Base-by-base conservation (phyloP, 2,329 filamentous ascomycete species). In the Bimuria novae-zelandiae region DNA sequence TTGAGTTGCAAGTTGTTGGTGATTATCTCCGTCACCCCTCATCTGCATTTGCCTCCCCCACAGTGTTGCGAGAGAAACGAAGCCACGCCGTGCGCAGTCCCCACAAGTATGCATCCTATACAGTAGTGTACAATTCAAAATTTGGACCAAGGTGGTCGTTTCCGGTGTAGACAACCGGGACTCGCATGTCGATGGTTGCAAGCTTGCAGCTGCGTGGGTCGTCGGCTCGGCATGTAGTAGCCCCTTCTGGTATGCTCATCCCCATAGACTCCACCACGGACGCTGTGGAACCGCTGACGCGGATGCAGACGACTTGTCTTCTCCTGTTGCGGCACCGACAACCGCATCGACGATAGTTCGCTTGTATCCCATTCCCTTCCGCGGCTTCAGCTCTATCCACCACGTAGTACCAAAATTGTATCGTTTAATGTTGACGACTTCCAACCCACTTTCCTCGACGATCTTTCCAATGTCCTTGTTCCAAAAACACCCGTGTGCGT, bases 401-500 rank as follows among this genome's bases (percentile, higher is more conserved):
- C 76, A 80, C 14, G 76, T 79, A 11, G 79, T 81, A 27, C 79
- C 79, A 55, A 80, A 70, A 57, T 80, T 76, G 59, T 75, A 73
- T 54, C 79, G 71, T 59, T 72, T 71, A 55, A 79, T 73, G 14
- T 68, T 61, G 10, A 79, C 76, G 3, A 81, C 70, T 53, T 80
- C 77, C 40, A 81, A 60, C 14, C 78, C 78, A 49, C 73, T 77
- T n/a, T 76, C 71, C 43, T 76, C 67, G 8, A 80, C 77, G 49
- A 81, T 75, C 50, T 68, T 71, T 7, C 75, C 78, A 57, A 81
- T 79, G 49, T 81, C 79, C 56, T 78, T 78, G 58, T 81, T 81
- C 75, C 76, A 81, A 78, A 79, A 81, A 59, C 79, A 81, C 16
- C 79, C 79, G 55, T 80, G 76, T 40, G 75, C 70, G 44, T 79